phyloP scores from a whole-genome alignment of 1,139 yeast species.

The Arxiozyma telluris region DNA sequence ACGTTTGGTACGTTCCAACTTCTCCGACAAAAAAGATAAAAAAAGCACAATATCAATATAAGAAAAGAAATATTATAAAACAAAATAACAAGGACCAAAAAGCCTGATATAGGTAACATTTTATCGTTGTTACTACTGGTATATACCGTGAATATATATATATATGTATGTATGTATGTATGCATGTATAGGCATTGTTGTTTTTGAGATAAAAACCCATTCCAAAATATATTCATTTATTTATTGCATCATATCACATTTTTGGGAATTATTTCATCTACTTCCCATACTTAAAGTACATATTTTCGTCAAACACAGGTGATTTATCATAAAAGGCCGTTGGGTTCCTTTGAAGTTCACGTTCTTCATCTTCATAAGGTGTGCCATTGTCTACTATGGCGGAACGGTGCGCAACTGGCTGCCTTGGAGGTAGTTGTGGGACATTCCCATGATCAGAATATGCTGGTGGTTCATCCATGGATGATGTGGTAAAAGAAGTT shows the following conservation, averaged over 20 bases:
- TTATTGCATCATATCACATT: neutral
- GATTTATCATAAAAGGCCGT: constrained; percentile 37
- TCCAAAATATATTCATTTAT: neutral
- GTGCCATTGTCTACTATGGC: constrained; percentile 6
- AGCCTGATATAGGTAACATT: neutral
- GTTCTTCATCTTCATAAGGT: constrained; percentile 17
- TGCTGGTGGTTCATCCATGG: neutral
- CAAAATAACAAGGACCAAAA: neutral
- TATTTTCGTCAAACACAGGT: constrained; percentile 38
- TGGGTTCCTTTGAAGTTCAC: constrained; percentile 23
- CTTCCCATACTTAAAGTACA: constrained; percentile 34
- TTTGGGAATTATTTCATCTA: neutral
- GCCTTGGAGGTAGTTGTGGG: constrained; percentile 8
- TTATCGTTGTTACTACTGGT: too few relatives aligned
- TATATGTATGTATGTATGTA: neutral
- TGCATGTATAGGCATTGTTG: neutral
- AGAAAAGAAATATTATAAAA: neutral
- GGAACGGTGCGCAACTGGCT: constrained; percentile 2
- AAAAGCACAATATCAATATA: neutral
- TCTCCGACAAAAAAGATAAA: neutral
- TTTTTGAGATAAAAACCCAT: neutral
- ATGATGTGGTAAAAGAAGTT: neutral
- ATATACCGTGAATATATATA: too few relatives aligned
- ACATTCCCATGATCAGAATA: neutral
- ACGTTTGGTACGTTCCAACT: constrained; percentile 26